Conservation (phyloP, 2,329 filamentous ascomycete genomes). For the Dissoconium aciculare region DNA sequence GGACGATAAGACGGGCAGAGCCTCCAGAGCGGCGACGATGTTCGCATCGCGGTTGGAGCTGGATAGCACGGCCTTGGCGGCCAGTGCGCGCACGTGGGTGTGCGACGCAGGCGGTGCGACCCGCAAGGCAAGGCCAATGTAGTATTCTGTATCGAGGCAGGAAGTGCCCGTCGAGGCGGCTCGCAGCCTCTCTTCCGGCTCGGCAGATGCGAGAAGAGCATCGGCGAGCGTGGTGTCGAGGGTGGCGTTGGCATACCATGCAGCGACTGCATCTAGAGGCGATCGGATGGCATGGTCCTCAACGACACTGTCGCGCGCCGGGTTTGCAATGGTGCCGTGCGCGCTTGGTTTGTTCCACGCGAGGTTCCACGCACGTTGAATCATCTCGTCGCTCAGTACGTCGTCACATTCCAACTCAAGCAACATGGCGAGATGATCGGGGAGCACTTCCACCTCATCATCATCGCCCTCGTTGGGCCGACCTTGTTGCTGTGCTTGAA, state of each 20-base stretch:
- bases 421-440: constrained; percentile 59
- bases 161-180: too few species aligned
- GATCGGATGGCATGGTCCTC: constrained; percentile 74
- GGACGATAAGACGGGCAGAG: constrained; percentile 29
- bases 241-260: constrained; percentile 71
- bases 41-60: constrained; percentile 37
- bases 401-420: constrained; percentile 69
- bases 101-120: constrained; percentile 66
- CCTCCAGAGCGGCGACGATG: constrained; percentile 39
- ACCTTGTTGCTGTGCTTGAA: constrained; percentile 15
- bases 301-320: constrained; percentile 67
- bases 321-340: constrained; percentile 48
- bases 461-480: constrained; percentile 19
- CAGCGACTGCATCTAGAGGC: constrained; percentile 75
- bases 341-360: constrained; percentile 72
- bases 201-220: constrained; percentile 34
- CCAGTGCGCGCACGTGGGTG: constrained; percentile 45
- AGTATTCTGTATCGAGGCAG: constrained; percentile 30
- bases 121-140: constrained; percentile 52
- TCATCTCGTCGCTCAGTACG: constrained; percentile 60
- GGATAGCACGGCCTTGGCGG: constrained; percentile 44
- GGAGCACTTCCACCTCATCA: constrained; percentile 50
- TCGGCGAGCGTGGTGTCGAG: constrained; percentile 55
- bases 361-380: constrained; percentile 77
- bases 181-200: too few species aligned